Conservation (phyloP, 345 rosid species). For the Corchorus olitorius region DNA sequence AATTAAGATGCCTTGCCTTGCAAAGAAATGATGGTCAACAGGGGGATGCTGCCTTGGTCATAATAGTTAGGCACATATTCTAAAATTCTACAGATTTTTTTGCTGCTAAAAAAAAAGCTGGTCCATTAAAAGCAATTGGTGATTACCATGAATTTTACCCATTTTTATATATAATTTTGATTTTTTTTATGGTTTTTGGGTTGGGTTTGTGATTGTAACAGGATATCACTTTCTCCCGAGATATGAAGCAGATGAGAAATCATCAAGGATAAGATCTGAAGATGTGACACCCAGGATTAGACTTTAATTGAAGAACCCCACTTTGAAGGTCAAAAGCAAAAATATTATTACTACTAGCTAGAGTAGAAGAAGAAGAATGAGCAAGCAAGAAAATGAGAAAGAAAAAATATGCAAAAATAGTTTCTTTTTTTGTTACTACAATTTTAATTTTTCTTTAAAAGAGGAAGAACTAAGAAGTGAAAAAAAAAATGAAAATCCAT, state of each 20-base stretch:
- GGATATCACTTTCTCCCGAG: conserved; percentile 51
- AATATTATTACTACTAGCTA: not conserved
- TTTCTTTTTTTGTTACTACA: not conserved
- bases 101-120: not conserved
- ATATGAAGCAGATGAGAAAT: conserved; percentile 59
- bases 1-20: not conserved
- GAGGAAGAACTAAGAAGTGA: not conserved
- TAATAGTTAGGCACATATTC: conserved; percentile 29
- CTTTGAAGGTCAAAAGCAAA: conserved; percentile 17
- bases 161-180: not conserved
- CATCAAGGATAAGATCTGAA: conserved; percentile 56
- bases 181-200: not conserved
- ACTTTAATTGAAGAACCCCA: conserved; percentile 23
- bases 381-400: not conserved
- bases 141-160: not conserved
- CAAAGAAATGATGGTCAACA: conserved; percentile 26
- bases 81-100: not conserved
- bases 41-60: conserved; percentile 5
- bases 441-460: not conserved
- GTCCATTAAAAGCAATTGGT: not conserved
- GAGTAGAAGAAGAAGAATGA: not conserved
- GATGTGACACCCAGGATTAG: conserved; percentile 54
- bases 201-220: conserved; percentile 31
- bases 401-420: not conserved
- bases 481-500: not conserved